Percentiles rank a stretch among this genome's conserved stretches.
Evolutionary conservation across 805 yeast species (phyloP).

Genomic region (Starmerella tilneyi): DNA sequence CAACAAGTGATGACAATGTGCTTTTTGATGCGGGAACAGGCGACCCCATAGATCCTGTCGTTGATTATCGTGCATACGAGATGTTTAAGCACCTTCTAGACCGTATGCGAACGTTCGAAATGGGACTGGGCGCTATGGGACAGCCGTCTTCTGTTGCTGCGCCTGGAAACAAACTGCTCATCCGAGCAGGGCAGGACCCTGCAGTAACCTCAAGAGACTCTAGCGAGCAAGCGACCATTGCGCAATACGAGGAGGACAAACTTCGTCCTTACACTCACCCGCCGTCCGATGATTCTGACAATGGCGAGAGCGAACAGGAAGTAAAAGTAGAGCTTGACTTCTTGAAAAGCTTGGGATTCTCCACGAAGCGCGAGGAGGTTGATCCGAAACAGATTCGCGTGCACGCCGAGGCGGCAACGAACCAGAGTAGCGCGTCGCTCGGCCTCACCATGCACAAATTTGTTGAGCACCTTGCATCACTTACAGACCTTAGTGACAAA

Average conservation of each 20-base stretch:
- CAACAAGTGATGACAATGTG: slow-evolving; percentile 24
- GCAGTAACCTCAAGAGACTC: slow-evolving; percentile 27
- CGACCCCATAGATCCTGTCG: slow-evolving; percentile 26
- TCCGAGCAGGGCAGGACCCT: slow-evolving; percentile 35
- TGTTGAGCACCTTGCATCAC: slow-evolving; percentile 27
- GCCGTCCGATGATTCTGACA: slow-evolving; percentile 12
- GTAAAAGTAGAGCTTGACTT: slow-evolving; percentile 27
- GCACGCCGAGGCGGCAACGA: slow-evolving; percentile 30
- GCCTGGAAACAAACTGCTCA: slow-evolving; percentile 34
- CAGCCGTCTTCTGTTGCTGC: slow-evolving; percentile 22
- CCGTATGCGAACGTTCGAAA: slow-evolving; percentile 31
- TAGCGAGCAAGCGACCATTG: slow-evolving; percentile 31
- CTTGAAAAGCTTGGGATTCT: slow-evolving; percentile 28
- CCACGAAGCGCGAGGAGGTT: slow-evolving; percentile 10
- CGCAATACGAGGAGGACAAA: slow-evolving; percentile 31
- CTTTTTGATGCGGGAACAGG: slow-evolving; percentile 32
- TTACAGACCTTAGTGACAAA: slow-evolving; percentile 31
- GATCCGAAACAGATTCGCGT: slow-evolving; percentile 22
- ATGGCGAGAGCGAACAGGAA: slow-evolving; percentile 24
- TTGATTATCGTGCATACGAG: slow-evolving; percentile 30
- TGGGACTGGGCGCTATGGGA: slow-evolving; percentile 24
- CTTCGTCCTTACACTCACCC: slow-evolving; percentile 28
- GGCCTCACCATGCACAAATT: slow-evolving; percentile 33
- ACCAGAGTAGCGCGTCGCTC: slow-evolving; percentile 30
- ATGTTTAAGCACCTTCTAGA: slow-evolving; percentile 33